Conservation (phyloP, 2,329 filamentous ascomycete genomes). For the Alternaria angustiovoidea region DNA sequence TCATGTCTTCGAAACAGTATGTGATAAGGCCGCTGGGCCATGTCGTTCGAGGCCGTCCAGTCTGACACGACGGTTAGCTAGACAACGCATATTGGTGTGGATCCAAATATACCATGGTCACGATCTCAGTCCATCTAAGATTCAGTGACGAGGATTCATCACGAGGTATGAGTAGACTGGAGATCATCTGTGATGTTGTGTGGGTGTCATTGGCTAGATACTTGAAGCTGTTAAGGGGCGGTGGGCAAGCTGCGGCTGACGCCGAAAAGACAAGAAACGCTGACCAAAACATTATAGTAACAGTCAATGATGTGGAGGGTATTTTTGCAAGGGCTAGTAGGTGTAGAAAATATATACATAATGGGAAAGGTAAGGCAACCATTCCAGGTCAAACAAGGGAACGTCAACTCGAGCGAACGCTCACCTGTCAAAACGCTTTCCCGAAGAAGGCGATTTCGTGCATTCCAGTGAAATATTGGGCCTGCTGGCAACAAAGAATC, state of each 20-base stretch:
- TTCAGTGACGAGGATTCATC: not conserved
- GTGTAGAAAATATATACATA: not conserved
- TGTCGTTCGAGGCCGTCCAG: not conserved
- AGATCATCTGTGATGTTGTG: constrained; percentile 3
- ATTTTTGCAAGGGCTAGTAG: not conserved
- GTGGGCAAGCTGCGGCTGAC: not conserved
- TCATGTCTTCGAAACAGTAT: constrained; percentile 5
- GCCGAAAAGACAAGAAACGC: not conserved
- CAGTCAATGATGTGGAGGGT: not conserved
- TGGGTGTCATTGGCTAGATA: constrained; percentile 1
- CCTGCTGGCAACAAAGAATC: not conserved
- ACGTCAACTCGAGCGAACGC: not conserved
- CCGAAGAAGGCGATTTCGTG: not conserved
- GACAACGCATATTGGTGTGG: too few relatives aligned
- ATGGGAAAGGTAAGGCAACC: not conserved
- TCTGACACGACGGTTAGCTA: not conserved
- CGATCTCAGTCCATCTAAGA: constrained; percentile 4
- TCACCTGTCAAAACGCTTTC: not conserved
- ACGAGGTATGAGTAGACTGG: not conserved
- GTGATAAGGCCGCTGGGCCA: constrained; percentile 6
- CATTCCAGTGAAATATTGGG: not conserved
- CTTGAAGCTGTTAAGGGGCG: constrained; percentile 1
- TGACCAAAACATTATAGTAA: not conserved
- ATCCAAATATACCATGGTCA: not conserved
- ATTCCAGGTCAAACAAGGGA: too few relatives aligned